A percentile compares a stretch with the other conserved stretches of the same genome.
Conservation (phyloP, 2,329 filamentous ascomycete genomes). For the Alternaria ethzedia region DNA sequence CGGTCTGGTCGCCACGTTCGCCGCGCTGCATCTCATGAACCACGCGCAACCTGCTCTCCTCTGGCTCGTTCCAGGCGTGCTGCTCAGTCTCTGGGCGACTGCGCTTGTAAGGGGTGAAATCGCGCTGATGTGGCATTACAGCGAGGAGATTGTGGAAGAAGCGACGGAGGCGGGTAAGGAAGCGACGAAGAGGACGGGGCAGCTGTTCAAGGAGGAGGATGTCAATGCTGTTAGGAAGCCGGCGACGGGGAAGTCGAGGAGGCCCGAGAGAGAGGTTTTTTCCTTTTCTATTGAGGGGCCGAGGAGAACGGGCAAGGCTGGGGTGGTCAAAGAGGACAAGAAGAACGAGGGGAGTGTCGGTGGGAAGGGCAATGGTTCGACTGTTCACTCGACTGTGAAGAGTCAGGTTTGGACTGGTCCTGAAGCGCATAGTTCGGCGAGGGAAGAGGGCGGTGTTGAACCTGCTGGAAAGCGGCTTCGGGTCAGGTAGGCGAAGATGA, state of each 20-base stretch:
- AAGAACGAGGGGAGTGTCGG: background rate
- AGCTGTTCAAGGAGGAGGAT: slow-evolving; percentile 7
- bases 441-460: slow-evolving; percentile 10
- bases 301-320: too few species aligned
- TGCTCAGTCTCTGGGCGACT: slow-evolving; percentile 76
- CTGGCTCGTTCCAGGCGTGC: slow-evolving; percentile 87
- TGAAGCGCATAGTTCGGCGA: slow-evolving; percentile 1
- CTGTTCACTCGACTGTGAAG: background rate
- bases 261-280: slow-evolving; percentile 38
- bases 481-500: slow-evolving; percentile 13
- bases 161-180: background rate
- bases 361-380: background rate
- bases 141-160: slow-evolving; percentile 63
- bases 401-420: background rate
- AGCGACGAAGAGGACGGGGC: slow-evolving; percentile 9
- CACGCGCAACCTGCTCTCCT: slow-evolving; percentile 89
- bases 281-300: slow-evolving; percentile 47
- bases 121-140: slow-evolving; percentile 79
- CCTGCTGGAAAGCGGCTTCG: slow-evolving; percentile 34
- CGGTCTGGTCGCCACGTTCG: slow-evolving; percentile 78
- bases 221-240: slow-evolving; percentile 4
- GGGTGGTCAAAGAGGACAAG: too few species aligned
- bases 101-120: slow-evolving; percentile 75
- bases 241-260: slow-evolving; percentile 17
- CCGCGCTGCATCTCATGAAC: slow-evolving; percentile 76